phyloP scores from a whole-genome alignment of 2,329 filamentous ascomycete genomes.

The Trichoderma oligosporum region DNA sequence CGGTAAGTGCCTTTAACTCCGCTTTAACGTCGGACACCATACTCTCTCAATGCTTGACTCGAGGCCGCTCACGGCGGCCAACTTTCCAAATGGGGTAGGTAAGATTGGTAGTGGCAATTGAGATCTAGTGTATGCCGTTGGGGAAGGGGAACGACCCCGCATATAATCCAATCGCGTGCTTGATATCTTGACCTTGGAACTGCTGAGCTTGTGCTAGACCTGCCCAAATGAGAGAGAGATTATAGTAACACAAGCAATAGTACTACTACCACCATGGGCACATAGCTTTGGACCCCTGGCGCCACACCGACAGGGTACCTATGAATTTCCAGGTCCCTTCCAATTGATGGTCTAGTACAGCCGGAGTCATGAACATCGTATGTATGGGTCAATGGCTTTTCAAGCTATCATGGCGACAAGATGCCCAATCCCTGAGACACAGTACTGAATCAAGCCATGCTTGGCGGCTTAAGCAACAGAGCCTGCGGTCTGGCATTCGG shows the following conservation, averaged over 20 bases:
- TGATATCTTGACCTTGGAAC: background rate
- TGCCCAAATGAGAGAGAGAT: background rate
- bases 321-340: background rate
- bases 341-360: background rate
- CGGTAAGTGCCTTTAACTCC: background rate
- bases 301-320: background rate
- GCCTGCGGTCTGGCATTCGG: background rate
- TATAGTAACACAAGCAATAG: background rate
- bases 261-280: constrained; percentile 4
- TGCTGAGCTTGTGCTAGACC: background rate
- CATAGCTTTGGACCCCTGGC: constrained; percentile 5
- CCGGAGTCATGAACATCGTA: no score
- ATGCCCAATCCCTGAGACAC: background rate
- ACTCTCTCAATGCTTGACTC: background rate
- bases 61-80: constrained; percentile 1
- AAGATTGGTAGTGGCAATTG: constrained; percentile 1
- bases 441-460: background rate
- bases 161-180: constrained; percentile 9
- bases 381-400: background rate
- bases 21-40: background rate
- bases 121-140: background rate
- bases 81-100: constrained; percentile 14
- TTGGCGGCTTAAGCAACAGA: constrained; percentile 8
- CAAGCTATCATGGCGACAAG: background rate
- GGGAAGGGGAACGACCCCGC: background rate